Conservation (phyloP, 148 eudicot genomes). For the Suaeda aralocaspica region DNA sequence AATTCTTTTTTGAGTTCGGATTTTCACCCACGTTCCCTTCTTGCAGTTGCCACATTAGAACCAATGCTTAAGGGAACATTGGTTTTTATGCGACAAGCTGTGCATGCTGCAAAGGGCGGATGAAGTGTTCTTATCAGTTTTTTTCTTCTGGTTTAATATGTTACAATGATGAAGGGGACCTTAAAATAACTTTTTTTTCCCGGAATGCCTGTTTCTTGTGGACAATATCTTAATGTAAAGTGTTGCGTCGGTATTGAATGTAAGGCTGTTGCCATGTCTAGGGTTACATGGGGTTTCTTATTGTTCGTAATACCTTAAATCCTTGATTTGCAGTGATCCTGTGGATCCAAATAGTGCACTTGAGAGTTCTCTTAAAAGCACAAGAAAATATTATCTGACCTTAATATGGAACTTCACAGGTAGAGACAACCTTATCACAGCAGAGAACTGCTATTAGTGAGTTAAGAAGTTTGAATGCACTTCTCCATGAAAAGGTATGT, state of each 20-base stretch:
- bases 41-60: too few species aligned
- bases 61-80: too few species aligned
- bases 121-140: background rate
- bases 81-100: too few species aligned
- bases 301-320: constrained; percentile 13
- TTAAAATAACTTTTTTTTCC: background rate
- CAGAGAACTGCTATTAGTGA: constrained; percentile 63
- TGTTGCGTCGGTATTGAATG: constrained; percentile 9
- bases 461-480: constrained; percentile 71
- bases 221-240: background rate
- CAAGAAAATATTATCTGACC: constrained; percentile 90
- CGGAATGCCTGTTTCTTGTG: background rate
- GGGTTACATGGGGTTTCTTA: background rate
- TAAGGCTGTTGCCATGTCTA: background rate
- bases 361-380: constrained; percentile 85
- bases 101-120: too few species aligned
- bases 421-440: constrained; percentile 79
- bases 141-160: background rate
- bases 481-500: constrained; percentile 76
- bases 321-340: constrained; percentile 56
- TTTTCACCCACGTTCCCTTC: too few species aligned
- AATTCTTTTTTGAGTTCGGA: too few species aligned
- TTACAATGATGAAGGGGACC: background rate
- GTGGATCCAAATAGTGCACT: constrained; percentile 70
- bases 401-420: constrained; percentile 88